phyloP scores from a whole-genome alignment of 495 filamentous ascomycete species.

The Trichoderma erinaceum region DNA sequence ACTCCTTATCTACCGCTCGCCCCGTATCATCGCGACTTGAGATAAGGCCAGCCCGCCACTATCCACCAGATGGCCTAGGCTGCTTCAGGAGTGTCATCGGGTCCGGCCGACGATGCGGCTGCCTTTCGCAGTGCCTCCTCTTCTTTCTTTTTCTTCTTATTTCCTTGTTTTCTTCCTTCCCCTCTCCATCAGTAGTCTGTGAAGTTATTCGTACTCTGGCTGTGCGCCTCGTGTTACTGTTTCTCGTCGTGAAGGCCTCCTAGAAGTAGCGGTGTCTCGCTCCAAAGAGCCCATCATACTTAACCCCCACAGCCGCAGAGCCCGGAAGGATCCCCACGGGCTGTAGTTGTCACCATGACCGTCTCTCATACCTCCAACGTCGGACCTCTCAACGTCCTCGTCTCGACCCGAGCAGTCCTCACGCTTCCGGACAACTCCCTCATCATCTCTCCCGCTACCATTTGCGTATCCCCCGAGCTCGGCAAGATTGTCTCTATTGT shows the following conservation, averaged over 20 bases:
- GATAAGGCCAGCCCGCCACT: constrained; percentile 6
- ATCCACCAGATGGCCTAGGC: constrained; percentile 4
- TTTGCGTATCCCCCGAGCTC: constrained; percentile 68
- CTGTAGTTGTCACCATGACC: constrained; percentile 22
- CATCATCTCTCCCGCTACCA: constrained; percentile 55
- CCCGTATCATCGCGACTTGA: background rate
- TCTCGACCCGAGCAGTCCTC: constrained; percentile 76
- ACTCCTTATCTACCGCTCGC: background rate
- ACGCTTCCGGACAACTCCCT: constrained; percentile 55
- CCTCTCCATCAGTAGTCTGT: background rate
- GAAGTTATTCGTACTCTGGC: background rate
- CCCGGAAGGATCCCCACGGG: background rate
- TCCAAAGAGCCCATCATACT: background rate
- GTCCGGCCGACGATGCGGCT: constrained; percentile 8
- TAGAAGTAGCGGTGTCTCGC: constrained; percentile 1
- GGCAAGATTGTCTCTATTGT: constrained; percentile 82
- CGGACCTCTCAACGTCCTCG: constrained; percentile 54
- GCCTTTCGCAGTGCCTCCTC: background rate
- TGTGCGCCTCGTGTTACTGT: background rate
- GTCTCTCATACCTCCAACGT: constrained; percentile 19
- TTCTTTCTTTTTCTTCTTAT: background rate
- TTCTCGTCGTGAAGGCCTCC: constrained; percentile 1
- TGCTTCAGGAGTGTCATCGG: background rate
- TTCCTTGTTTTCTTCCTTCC: background rate
- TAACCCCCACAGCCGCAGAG: background rate